A percentile compares a stretch with the other conserved stretches of the same genome.
phyloP scores from a whole-genome alignment of 805 yeast species.

The Komagataella mondaviorum region DNA sequence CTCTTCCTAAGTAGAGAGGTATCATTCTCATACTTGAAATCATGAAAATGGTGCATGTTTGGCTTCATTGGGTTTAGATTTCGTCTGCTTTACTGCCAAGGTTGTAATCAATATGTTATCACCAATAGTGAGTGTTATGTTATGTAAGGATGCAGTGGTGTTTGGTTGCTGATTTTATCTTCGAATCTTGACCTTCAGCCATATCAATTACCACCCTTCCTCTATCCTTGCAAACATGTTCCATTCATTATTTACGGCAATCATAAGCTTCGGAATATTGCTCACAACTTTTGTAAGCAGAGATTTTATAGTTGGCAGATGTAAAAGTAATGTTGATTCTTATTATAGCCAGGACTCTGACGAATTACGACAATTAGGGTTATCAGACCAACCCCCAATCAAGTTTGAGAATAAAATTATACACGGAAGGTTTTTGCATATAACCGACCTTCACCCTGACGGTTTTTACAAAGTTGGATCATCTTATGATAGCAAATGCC shows the following conservation, averaged over 20 bases:
- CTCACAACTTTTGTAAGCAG: neutral
- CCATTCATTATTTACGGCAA: neutral
- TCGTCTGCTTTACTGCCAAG: neutral
- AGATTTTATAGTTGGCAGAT: neutral
- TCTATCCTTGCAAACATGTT: neutral
- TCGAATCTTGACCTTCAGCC: neutral
- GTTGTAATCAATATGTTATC: too few relatives aligned
- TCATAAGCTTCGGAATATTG: neutral
- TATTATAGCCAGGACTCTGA: neutral
- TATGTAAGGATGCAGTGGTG: neutral
- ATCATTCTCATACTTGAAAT: too few relatives aligned
- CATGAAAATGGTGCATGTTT: too few relatives aligned
- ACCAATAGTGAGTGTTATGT: too few relatives aligned
- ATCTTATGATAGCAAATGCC: constrained; percentile 43
- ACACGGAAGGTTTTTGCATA: constrained; percentile 74
- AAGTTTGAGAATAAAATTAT: constrained; percentile 13
- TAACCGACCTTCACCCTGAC: constrained; percentile 84
- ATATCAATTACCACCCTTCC: too few relatives aligned
- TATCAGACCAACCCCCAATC: neutral
- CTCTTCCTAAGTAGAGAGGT: too few relatives aligned
- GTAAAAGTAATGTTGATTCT: neutral
- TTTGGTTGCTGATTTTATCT: neutral
- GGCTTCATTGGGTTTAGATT: too few relatives aligned
- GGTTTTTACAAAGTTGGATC: constrained; percentile 41
- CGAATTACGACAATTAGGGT: neutral